phyloP scores from a whole-genome alignment of 768 basidiomycete species.

The Pisolithus sp. region DNA sequence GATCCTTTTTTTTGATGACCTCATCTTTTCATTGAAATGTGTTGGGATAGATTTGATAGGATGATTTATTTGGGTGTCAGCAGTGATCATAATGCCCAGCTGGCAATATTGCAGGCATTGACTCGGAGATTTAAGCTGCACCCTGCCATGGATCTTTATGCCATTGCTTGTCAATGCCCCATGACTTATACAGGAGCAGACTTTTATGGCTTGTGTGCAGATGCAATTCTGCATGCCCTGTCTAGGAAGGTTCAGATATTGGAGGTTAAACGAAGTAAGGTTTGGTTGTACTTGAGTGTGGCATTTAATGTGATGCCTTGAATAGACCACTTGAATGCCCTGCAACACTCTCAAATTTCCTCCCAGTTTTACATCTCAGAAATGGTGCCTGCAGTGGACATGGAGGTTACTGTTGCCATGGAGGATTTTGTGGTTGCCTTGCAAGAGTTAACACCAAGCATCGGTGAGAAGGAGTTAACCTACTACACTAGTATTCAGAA shows the following conservation, averaged over 20 bases:
- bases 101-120: conserved; percentile 81
- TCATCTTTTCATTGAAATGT: not conserved
- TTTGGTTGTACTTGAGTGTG: conserved; percentile 1
- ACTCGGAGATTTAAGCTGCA: conserved; percentile 89
- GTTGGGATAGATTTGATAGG: conserved; percentile 76
- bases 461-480: conserved; percentile 79
- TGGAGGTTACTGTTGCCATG: conserved; percentile 65
- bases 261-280: conserved; percentile 66
- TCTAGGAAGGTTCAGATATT: conserved; percentile 76
- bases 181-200: conserved; percentile 98
- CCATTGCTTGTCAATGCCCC: conserved; percentile 68
- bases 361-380: conserved; percentile 88
- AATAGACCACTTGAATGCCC: conserved; percentile 43
- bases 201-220: conserved; percentile 95
- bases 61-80: conserved; percentile 95
- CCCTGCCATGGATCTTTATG: conserved; percentile 52
- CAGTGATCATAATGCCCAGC: conserved; percentile 77
- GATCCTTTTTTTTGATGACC: conserved; percentile 9
- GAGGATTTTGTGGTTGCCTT: conserved; percentile 77
- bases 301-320: not conserved
- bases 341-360: conserved; percentile 57
- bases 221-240: conserved; percentile 95
- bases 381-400: conserved; percentile 63
- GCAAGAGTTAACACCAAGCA: conserved; percentile 65
- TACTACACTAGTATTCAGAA: conserved; percentile 62